phyloP scores from a whole-genome alignment of 2,329 filamentous ascomycete species.

The Xylaria polymorpha region DNA sequence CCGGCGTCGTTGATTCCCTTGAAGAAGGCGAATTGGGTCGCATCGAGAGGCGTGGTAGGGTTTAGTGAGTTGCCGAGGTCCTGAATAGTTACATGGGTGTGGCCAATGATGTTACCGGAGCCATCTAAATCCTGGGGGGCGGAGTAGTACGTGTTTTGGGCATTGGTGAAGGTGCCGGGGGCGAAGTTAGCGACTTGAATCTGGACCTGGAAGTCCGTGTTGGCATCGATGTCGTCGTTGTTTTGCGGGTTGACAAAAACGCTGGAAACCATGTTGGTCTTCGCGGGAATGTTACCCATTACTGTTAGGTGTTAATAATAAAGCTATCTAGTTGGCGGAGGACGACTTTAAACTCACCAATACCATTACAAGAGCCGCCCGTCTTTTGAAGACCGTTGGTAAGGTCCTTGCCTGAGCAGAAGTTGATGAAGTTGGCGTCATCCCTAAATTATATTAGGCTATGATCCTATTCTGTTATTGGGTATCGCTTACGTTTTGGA shows the following conservation, averaged over 20 bases:
- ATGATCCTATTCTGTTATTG: neutral
- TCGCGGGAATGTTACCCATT: conserved; percentile 70
- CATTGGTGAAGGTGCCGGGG: conserved; percentile 71
- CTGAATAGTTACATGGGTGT: conserved; percentile 70
- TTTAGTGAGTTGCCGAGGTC: conserved; percentile 63
- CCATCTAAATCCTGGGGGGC: conserved; percentile 66
- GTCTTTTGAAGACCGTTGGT: conserved; percentile 71
- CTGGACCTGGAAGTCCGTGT: conserved; percentile 64
- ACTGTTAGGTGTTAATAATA: conserved; percentile 52
- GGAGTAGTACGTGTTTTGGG: conserved; percentile 69
- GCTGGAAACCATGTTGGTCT: conserved; percentile 67
- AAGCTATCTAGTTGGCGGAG: neutral
- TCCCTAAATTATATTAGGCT: conserved; percentile 58
- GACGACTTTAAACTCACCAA: conserved; percentile 57
- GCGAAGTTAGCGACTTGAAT: conserved; percentile 65
- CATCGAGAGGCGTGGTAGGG: conserved; percentile 64
- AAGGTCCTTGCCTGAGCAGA: conserved; percentile 64
- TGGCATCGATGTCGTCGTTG: conserved; percentile 58
- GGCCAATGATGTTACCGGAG: conserved; percentile 65
- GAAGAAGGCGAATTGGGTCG: conserved; percentile 69
- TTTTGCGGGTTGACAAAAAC: conserved; percentile 66
- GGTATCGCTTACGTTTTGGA: conserved; percentile 61
- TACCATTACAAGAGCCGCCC: conserved; percentile 72
- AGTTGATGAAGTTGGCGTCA: conserved; percentile 72
- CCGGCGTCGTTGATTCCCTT: conserved; percentile 74